Evolutionary conservation across 768 basidiomycete species (phyloP).

Genomic region (Sarcomyxa edulis): DNA sequence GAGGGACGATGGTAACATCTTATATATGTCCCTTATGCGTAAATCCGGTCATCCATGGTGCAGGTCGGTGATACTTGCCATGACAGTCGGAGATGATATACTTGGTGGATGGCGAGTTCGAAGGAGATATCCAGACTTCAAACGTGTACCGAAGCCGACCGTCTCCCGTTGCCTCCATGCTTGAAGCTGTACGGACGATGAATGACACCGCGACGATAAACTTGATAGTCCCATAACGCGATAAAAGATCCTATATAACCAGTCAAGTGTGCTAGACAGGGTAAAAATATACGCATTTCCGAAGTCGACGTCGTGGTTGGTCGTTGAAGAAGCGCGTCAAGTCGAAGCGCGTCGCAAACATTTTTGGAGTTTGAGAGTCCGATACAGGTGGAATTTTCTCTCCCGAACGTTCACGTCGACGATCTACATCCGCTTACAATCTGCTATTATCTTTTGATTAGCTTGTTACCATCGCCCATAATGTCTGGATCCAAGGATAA

Average conservation of each 20-base stretch:
- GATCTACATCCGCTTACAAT: no score
- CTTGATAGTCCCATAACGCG: no score
- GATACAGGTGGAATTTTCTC: not conserved
- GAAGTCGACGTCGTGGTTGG: no score
- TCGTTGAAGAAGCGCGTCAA: no score
- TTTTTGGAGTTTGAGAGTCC: not conserved
- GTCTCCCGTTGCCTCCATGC: not conserved
- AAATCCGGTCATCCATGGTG: conserved; percentile 1
- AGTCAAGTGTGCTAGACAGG: no score
- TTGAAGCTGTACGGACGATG: not conserved
- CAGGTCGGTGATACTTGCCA: conserved; percentile 4
- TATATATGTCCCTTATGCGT: conserved; percentile 2
- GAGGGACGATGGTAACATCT: not conserved
- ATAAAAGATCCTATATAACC: no score
- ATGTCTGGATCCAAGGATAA: conserved; percentile 19
- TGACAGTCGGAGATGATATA: not conserved
- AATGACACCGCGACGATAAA: not conserved
- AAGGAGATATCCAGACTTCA: no score
- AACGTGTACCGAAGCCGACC: not conserved
- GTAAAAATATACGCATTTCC: no score
- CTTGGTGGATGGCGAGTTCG: not conserved
- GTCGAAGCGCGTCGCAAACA: not conserved
- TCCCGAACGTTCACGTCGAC: no score
- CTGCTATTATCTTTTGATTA: not conserved
- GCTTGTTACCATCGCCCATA: conserved; percentile 1